Evolutionary conservation across 2,329 filamentous ascomycete genomes (phyloP), one percentile per base, ranked within the genome.

Genomic region (Scleromitrula shiraiana): DNA sequence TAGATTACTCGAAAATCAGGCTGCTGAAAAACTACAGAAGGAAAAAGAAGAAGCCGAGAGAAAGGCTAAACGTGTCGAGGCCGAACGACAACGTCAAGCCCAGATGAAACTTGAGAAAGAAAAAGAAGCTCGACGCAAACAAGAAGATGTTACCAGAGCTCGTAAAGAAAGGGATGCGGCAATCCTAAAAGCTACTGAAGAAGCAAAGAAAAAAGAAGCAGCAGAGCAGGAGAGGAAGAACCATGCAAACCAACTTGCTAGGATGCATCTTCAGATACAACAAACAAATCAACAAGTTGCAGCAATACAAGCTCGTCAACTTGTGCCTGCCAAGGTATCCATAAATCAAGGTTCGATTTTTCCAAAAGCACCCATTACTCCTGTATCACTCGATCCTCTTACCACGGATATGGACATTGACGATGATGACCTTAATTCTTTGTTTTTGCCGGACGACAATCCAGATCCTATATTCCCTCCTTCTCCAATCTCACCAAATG

Each of bases 381-480:
- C 17, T 27, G 1, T 12, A 15, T 12, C 24, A 17, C 37, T 24
- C 10, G 41, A 46, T 22, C 17, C 14, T 2, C 15, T 23, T 37
- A 12, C 17, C n/a, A 39, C 37, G 4, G 19, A 22, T 7, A 44
- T 43, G 20, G 30, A 39, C 2, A 7, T 48, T 12, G 47, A 45
- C 12, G 48, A 54, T 8, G 49, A 50, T 20, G 50, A 29, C 12
- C 7, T 29, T 29, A 12, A 55, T 14, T 50, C 53, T 20, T 29
- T 55, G 15, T 55, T 55, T 19, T 5, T 55, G 15, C 48, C 48
- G 36, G 37, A 46, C n/a, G n/a, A n/a, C n/a, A n/a, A n/a, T n/a
- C n/a, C n/a, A n/a, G n/a, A n/a, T n/a, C n/a, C n/a, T n/a, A n/a
- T n/a, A n/a, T n/a, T n/a, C n/a, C n/a, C n/a, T n/a, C n/a, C n/a